These are phyloP conservation scores for Saccharomyces hybrid DNA, from an alignment of 1,139 yeast species.

Conservation along the genomic window DNA sequence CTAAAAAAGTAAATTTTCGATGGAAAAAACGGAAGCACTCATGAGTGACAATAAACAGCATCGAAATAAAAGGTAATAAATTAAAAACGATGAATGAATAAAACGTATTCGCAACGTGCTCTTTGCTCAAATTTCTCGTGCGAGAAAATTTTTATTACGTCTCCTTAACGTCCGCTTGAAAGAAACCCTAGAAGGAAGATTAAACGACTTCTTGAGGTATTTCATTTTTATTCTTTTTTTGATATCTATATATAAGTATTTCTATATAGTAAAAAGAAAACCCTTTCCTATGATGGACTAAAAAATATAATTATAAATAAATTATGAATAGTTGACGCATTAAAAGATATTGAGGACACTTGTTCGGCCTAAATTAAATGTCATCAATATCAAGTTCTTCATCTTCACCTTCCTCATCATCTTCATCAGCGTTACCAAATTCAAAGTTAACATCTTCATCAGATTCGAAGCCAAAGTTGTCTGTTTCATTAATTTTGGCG, in stretches of 20 bases:
- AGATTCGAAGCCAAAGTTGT: slow-evolving; percentile 92
- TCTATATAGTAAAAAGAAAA: slow-evolving; percentile 6
- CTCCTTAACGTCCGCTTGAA: neutral
- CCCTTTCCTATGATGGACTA: neutral
- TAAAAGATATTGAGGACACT: neutral
- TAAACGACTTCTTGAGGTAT: neutral
- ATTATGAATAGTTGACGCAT: neutral
- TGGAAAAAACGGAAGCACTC: neutral
- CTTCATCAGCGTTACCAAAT: slow-evolving; percentile 90
- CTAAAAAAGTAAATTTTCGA: neutral
- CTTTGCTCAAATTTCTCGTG: neutral
- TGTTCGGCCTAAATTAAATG: slow-evolving; percentile 15
- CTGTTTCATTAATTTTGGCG: slow-evolving; percentile 96
- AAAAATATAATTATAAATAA: neutral
- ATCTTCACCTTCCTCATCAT: slow-evolving; percentile 64
- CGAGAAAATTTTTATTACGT: neutral
- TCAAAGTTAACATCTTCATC: slow-evolving; percentile 98
- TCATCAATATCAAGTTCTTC: slow-evolving; percentile 56
- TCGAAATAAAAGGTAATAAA: neutral
- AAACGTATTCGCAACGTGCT: neutral
- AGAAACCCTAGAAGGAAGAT: neutral
- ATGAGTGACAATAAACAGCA: neutral
- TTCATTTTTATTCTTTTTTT: slow-evolving; percentile 5
- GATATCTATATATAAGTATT: slow-evolving; percentile 4
- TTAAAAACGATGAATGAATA: too few species aligned